A percentile compares a stretch with the other conserved stretches of the same genome.
These are phyloP conservation scores for Phylloporus gajari DNA, from an alignment of 1,284 basidiomycete species.

Conservation along the genomic window DNA sequence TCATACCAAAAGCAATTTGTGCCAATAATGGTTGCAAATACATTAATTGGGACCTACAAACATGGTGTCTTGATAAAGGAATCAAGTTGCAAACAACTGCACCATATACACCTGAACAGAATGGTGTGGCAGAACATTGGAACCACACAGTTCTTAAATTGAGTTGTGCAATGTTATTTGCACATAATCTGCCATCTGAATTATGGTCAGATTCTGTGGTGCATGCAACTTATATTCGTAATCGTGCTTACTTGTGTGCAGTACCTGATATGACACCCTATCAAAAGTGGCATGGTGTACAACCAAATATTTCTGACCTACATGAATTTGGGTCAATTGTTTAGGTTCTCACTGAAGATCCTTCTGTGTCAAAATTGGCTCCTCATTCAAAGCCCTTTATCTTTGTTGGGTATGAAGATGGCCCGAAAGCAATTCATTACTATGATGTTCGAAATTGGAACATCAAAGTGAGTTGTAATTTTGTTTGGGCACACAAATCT, in stretches of 20 bases:
- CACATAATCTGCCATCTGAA: background rate
- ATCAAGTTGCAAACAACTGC: conserved; percentile 11
- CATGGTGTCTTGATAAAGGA: background rate
- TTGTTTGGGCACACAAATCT: no score
- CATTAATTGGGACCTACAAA: background rate
- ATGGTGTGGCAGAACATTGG: conserved; percentile 11
- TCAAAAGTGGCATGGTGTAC: background rate
- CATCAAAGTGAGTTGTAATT: no score
- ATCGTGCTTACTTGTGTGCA: background rate
- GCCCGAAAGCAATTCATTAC: no score
- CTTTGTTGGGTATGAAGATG: no score
- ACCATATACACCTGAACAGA: conserved; percentile 18
- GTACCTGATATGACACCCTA: conserved; percentile 8
- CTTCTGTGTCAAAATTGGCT: no score
- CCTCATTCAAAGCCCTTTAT: no score
- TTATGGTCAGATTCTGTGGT: conserved; percentile 17
- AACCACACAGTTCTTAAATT: conserved; percentile 20
- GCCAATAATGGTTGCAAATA: conserved; percentile 22
- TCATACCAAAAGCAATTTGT: background rate
- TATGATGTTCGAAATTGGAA: no score
- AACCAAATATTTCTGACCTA: no score
- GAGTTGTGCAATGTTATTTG: conserved; percentile 5
- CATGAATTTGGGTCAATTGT: no score
- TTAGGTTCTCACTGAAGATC: no score
- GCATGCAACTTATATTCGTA: conserved; percentile 6